Evolutionary conservation across 2,329 filamentous ascomycete genomes (phyloP).

Genomic region (Aspergillus fructus): DNA sequence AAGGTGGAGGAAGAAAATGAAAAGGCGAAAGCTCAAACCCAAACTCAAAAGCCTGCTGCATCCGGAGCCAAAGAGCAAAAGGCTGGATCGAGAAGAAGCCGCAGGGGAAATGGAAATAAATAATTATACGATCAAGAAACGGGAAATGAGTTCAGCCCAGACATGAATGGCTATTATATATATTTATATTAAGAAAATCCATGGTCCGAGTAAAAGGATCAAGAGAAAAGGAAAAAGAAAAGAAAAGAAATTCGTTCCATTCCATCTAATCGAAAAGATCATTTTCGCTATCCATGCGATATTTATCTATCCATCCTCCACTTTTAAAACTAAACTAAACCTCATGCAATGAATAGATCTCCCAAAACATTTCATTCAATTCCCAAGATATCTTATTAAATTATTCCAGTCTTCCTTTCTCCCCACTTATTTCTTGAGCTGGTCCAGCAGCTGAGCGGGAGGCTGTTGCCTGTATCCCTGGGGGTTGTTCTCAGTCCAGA

Average conservation of each 20-base stretch:
- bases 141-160: no score
- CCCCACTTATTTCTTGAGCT: conserved; percentile 37
- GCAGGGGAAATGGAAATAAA: conserved; percentile 27
- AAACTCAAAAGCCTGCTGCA: neutral
- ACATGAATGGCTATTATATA: no score
- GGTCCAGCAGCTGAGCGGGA: conserved; percentile 74
- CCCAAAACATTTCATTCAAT: neutral
- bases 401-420: neutral
- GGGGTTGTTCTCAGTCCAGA: conserved; percentile 96
- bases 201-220: neutral
- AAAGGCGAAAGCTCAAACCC: conserved; percentile 20
- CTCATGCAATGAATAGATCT: conserved; percentile 1
- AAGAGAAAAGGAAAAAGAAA: conserved; percentile 1
- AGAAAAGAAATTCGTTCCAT: conserved; percentile 39
- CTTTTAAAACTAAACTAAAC: conserved; percentile 1
- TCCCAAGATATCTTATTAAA: conserved; percentile 1
- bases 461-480: conserved; percentile 90
- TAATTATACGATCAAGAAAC: conserved; percentile 1
- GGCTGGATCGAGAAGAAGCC: conserved; percentile 41
- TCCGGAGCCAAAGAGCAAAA: conserved; percentile 28
- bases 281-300: conserved; percentile 5
- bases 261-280: conserved; percentile 23
- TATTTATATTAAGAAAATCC: no score
- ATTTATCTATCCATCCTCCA: neutral
- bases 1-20: conserved; percentile 43